phyloP scores from a whole-genome alignment of 176 grass and related monocot species.

The Musa troglodytarum region DNA sequence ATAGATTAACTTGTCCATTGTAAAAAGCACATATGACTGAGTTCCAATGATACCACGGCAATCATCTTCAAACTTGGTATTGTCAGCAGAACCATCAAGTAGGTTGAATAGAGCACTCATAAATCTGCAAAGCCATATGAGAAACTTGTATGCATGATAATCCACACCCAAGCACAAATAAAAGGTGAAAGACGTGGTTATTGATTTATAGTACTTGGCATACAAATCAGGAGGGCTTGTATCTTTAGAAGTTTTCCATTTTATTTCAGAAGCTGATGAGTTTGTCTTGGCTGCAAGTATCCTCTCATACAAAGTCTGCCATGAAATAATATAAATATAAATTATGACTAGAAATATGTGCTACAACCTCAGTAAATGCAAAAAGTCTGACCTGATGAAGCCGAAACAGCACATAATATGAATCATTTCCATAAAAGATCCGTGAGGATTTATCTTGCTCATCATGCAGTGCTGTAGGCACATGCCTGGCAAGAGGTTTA shows the following conservation, averaged over 20 bases:
- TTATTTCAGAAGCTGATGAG: constrained; percentile 80
- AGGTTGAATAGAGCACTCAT: constrained; percentile 76
- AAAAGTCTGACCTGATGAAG: constrained; percentile 69
- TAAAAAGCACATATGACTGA: constrained; percentile 97
- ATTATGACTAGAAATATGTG: neutral
- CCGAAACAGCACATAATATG: constrained; percentile 83
- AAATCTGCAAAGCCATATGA: constrained; percentile 39
- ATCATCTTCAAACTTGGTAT: constrained; percentile 98
- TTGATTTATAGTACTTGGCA: constrained; percentile 52
- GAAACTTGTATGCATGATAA: neutral
- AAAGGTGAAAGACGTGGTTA: too few relatives aligned
- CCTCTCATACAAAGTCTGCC: constrained; percentile 89
- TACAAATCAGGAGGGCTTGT: constrained; percentile 83
- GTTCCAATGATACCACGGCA: constrained; percentile 93
- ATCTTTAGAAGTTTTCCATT: constrained; percentile 95
- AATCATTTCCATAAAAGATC: constrained; percentile 97
- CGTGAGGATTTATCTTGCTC: constrained; percentile 44
- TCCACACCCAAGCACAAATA: neutral
- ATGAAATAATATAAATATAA: constrained; percentile 7
- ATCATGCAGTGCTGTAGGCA: constrained; percentile 51
- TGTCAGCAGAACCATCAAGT: constrained; percentile 92
- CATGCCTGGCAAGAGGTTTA: constrained; percentile 86
- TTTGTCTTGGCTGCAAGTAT: constrained; percentile 92
- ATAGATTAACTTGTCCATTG: constrained; percentile 97
- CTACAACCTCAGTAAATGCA: neutral